Conservation (phyloP, 2,329 filamentous ascomycete genomes). For the Stromatinia cepivora region DNA sequence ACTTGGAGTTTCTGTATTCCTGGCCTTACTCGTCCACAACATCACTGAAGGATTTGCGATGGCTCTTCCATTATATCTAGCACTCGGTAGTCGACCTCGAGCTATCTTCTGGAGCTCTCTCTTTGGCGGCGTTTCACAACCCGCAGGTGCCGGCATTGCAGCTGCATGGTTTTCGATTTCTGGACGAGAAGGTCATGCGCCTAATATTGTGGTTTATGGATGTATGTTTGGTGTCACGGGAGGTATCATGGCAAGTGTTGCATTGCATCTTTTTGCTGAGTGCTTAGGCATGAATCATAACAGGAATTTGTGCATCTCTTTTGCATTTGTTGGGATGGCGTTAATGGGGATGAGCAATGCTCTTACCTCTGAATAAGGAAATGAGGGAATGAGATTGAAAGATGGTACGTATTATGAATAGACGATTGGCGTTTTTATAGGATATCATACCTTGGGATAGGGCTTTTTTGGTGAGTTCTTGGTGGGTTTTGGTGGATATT, state of each 20-base stretch:
- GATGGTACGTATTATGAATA: conserved; percentile 15
- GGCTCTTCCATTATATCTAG: conserved; percentile 89
- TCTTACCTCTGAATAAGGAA: conserved; percentile 58
- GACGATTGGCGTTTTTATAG: conserved; percentile 19
- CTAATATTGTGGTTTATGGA: conserved; percentile 65
- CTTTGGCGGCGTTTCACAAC: conserved; percentile 84
- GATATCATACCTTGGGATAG: conserved; percentile 10
- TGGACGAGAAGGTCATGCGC: conserved; percentile 50
- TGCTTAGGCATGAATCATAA: conserved; percentile 80
- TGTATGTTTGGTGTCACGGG: conserved; percentile 85
- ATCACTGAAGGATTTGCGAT: conserved; percentile 96
- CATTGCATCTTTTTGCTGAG: conserved; percentile 84
- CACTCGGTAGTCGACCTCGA: conserved; percentile 73
- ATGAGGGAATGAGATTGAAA: not conserved
- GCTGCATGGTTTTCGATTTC: conserved; percentile 82
- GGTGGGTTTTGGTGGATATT: not conserved
- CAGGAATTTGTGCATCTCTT: conserved; percentile 72
- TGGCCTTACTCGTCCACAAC: conserved; percentile 96
- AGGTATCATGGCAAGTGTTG: conserved; percentile 95
- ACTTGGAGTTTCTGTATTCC: conserved; percentile 87
- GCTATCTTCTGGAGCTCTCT: conserved; percentile 84
- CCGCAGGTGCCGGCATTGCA: conserved; percentile 79
- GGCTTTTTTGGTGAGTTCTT: not conserved
- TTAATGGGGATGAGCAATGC: conserved; percentile 83
- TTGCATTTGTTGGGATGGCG: conserved; percentile 84